Evolutionary conservation across 345 rosid genomes (phyloP).

Genomic region (thale cress (Arabidopsis thaliana)): DNA sequence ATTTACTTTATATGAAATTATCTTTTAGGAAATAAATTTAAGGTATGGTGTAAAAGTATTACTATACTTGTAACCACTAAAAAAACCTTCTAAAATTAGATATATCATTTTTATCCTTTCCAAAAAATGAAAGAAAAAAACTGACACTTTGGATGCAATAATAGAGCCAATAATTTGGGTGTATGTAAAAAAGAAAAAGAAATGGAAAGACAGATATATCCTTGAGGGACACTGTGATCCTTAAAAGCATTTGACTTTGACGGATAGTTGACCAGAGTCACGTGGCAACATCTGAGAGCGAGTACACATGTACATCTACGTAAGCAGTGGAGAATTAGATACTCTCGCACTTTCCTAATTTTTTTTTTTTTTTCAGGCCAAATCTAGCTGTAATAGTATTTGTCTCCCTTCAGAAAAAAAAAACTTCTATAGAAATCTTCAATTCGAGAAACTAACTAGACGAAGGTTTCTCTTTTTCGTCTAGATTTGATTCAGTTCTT

Average conservation of each 20-base stretch:
- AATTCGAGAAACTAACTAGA: conserved; percentile 33
- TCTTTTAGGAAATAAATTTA: no score
- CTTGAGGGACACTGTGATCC: not conserved
- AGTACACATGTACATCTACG: conserved; percentile 17
- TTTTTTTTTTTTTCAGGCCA: conserved; percentile 3
- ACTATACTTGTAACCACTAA: no score
- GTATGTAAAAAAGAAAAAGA: conserved; percentile 14
- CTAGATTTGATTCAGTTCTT: conserved; percentile 34
- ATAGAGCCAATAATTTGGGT: conserved; percentile 32
- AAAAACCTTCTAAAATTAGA: no score
- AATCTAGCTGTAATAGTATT: conserved; percentile 38
- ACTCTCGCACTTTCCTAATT: conserved; percentile 40
- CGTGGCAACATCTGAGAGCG: conserved; percentile 41
- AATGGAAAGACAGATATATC: conserved; percentile 18
- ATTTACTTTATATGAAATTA: no score
- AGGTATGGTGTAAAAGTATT: no score
- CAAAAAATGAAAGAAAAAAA: not conserved
- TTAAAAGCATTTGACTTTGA: conserved; percentile 19
- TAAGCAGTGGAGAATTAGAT: conserved; percentile 34
- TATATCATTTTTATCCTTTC: not conserved
- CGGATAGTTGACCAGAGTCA: not conserved
- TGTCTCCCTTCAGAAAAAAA: conserved; percentile 2
- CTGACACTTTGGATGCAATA: conserved; percentile 5
- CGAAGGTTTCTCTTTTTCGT: conserved; percentile 12
- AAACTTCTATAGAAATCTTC: conserved; percentile 15